Conservation (phyloP, 495 filamentous ascomycete genomes). For the Neurospora sp. region DNA sequence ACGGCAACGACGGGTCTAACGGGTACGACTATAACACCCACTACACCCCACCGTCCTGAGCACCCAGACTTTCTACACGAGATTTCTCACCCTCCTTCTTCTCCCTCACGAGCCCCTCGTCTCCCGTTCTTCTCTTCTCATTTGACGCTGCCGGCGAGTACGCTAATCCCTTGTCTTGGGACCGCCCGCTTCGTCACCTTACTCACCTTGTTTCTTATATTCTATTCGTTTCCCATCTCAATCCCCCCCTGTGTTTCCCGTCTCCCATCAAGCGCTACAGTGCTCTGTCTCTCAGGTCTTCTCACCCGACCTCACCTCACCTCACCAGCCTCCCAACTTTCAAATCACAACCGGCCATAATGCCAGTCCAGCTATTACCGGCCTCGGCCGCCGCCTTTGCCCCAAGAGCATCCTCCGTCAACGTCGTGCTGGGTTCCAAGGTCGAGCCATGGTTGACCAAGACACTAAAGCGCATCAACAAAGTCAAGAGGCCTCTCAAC, state of each 20-base stretch:
- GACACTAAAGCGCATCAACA: constrained; percentile 94
- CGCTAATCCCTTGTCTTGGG: constrained; percentile 50
- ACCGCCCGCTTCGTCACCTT: constrained; percentile 45
- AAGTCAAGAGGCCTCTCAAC: constrained; percentile 95
- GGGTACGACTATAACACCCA: constrained; percentile 31
- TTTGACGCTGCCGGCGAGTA: constrained; percentile 42
- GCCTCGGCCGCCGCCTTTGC: constrained; percentile 96
- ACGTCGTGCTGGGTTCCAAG: constrained; percentile 85
- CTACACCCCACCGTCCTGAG: constrained; percentile 16
- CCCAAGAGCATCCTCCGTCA: constrained; percentile 79
- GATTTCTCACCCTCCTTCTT: constrained; percentile 38
- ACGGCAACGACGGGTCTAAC: constrained; percentile 1
- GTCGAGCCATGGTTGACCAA: constrained; percentile 97
- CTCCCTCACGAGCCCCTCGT: constrained; percentile 36
- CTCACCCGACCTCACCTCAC: constrained; percentile 7
- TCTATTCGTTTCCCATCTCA: constrained; percentile 42
- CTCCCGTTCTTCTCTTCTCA: constrained; percentile 40
- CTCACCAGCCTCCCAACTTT: constrained; percentile 8
- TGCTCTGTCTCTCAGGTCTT: constrained; percentile 28
- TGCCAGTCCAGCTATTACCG: constrained; percentile 87
- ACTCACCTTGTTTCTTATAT: constrained; percentile 37
- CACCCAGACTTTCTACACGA: constrained; percentile 29
- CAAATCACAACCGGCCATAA: constrained; percentile 37
- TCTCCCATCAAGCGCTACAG: constrained; percentile 39
- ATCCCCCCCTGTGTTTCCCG: constrained; percentile 8